Base-by-base conservation (phyloP, 2,329 filamentous ascomycete genomes). In the Akanthomyces uredinophilus region DNA sequence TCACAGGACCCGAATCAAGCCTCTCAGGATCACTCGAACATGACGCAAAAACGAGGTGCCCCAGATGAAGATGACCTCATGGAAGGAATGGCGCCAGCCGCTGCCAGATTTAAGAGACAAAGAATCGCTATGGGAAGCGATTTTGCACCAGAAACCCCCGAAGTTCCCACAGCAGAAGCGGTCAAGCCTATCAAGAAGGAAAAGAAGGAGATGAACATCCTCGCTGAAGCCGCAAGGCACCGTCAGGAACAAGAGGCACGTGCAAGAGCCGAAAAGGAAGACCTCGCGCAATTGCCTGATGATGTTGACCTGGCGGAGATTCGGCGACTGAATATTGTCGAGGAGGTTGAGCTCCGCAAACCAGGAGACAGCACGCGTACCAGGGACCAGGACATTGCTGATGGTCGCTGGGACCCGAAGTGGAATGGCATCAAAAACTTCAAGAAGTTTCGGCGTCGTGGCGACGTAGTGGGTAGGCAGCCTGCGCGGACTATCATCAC, bases 391-490 rank as follows among this genome's bases (percentile, higher is more conserved):
- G 81, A 83, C 22, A 72, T 81, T 50, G 78, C 76, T 1, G 78
- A 79, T 49, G 80, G 81, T 5, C 82, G 91, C 46, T 97, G 94
- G 93, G 85, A 97, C 66, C 87, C 91, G 1, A 82, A 82, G 44
- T 99, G 95, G 95, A 96, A 97, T 71, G 95, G 94, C 0, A 83
- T 94, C 49, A 94, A 92, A 74, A 98, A 99, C 71, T 99, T 96
- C 78, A 99, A 99, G 74, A 90, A 86, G 68, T 99, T 99, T 70
- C 81, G 82, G 24, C 81, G 80, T 60, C 80, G 84, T 59, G 87
- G 84, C 27, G 83, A 83, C 22, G 66, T 66, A 6, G 65, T 69
- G 2, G 77, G 81, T 6, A 72, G 81, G 18, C 72, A 75, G 3
- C 72, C 75, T 1, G 73, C 77, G 32, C 77, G 77, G 60, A 77